Percentiles rank a stretch among this genome's conserved stretches.
Conservation (phyloP, 2,329 filamentous ascomycete species). For the Apiospora malaysiana region DNA sequence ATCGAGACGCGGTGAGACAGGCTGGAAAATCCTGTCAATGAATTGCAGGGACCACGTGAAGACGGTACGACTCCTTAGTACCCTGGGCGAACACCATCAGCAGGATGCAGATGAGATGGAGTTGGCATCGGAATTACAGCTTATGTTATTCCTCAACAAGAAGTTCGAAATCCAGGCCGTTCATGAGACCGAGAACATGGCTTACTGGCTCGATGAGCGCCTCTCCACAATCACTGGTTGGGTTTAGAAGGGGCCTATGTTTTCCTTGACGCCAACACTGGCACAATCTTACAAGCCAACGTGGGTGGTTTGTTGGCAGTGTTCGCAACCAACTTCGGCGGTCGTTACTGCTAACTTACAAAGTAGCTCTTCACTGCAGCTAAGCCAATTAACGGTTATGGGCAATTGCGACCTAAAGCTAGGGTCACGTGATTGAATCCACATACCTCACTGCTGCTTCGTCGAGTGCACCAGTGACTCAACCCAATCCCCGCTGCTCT, state of each 20-base stretch:
- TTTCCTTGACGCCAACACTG: too few species aligned
- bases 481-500: conserved; percentile 2
- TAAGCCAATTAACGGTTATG: not conserved
- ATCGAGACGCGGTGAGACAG: not conserved
- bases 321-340: too few species aligned
- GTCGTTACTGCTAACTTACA: too few species aligned
- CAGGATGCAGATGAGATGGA: conserved; percentile 42
- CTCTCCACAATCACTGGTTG: conserved; percentile 34
- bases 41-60: conserved; percentile 62
- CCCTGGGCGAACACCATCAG: conserved; percentile 38
- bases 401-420: conserved; percentile 8
- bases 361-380: not conserved
- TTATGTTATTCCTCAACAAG: conserved; percentile 74
- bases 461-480: not conserved
- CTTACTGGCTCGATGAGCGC: conserved; percentile 54
- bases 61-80: conserved; percentile 59
- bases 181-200: conserved; percentile 59
- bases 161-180: conserved; percentile 81
- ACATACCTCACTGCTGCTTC: not conserved
- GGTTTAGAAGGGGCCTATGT: conserved; percentile 20
- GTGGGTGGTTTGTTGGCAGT: too few species aligned
- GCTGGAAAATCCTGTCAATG: conserved; percentile 42
- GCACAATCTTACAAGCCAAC: too few species aligned
- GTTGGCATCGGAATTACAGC: conserved; percentile 65
- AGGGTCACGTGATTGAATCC: conserved; percentile 31